Base-by-base conservation (phyloP, 169 alveolate species). In the Cryptosporidium felis region DNA sequence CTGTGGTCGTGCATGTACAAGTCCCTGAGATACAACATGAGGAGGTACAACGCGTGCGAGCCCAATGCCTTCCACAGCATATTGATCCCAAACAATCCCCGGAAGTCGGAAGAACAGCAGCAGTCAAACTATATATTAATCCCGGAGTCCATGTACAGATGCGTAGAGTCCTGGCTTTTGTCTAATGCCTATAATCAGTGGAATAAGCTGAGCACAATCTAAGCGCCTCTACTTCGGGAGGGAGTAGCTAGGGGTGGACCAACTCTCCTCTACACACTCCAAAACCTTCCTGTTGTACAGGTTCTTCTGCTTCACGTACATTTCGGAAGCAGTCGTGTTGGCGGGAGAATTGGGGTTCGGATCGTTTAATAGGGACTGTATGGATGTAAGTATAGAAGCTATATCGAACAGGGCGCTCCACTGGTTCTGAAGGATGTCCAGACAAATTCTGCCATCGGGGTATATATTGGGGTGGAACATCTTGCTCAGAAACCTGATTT, bases 281-380 rank as follows among this genome's bases (percentile, higher is more conserved):
- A 93, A 89, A 0, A 96, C 98, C 91, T 94, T 92, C 80, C 96
- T 91, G 79, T 94, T 94, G 88, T 97, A 97, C 88, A 95, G 97
- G 32, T 95, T 92, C 44, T 96, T 89, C 82, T 97, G 93, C 67
- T 96, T 98, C 66, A 82, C 92, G 81, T 91, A 97, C 89, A 97
- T 90, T 63, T 94, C 95, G 8, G 99, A 98, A 5, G 99, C 99
- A 90, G 95, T 98, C 58, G 92, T 94, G 90, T 97, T 97, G 12
- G 99, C 99, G 42, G 99, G 99, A 58, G 98, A 93, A 80, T 95
- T 91, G 42, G 98, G 98, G 81, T 97, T 97, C 1, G 99, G 99
- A 67, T 97, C 99, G 62, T 96, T 95, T 42, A 97, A 90, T 60
- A 97, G 91, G 53, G 99, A 96, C 94, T 97, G 98, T 40, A 97